Evolutionary conservation across 1,139 yeast species (phyloP).

Genomic region (Suzukiozyma palmioleophila): DNA sequence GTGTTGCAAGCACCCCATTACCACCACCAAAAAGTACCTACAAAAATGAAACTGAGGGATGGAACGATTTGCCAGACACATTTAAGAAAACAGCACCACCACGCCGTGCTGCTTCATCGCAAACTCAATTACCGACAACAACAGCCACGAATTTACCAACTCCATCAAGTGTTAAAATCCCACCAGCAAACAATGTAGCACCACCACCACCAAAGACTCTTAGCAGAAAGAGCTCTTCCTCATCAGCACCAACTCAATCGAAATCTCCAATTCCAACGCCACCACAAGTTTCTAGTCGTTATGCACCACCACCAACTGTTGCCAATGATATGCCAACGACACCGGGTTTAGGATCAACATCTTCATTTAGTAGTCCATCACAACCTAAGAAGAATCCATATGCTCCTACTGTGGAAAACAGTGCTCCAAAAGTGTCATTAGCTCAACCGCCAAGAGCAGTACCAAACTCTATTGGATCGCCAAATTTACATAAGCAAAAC

Average conservation of each 20-base stretch:
- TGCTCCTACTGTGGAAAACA: slow-evolving; percentile 21
- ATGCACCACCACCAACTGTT: slow-evolving; percentile 35
- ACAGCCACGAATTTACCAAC: slow-evolving; percentile 16
- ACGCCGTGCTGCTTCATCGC: slow-evolving; percentile 49
- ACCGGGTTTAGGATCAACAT: slow-evolving; percentile 13
- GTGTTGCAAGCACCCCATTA: slow-evolving; percentile 21
- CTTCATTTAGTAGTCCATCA: slow-evolving; percentile 11
- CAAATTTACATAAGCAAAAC: slow-evolving; percentile 7
- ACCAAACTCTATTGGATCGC: slow-evolving; percentile 11
- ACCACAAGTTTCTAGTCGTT: slow-evolving; percentile 25
- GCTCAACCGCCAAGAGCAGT: slow-evolving; percentile 14
- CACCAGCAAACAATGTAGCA: slow-evolving; percentile 9
- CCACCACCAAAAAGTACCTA: slow-evolving; percentile 38
- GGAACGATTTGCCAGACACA: slow-evolving; percentile 89
- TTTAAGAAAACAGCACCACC: slow-evolving; percentile 50
- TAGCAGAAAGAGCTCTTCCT: slow-evolving; percentile 26
- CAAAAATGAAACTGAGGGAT: slow-evolving; percentile 70
- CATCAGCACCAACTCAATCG: slow-evolving; percentile 16
- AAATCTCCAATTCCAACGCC: slow-evolving; percentile 19
- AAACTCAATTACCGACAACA: slow-evolving; percentile 20
- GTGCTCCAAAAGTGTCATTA: slow-evolving; percentile 15
- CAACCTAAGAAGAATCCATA: slow-evolving; percentile 34
- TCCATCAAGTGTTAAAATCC: slow-evolving; percentile 12
- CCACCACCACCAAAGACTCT: slow-evolving; percentile 38
- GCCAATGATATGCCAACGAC: slow-evolving; percentile 12